Evolutionary conservation across 345 rosid species (phyloP).

Genomic region (Syzygium aromaticum): DNA sequence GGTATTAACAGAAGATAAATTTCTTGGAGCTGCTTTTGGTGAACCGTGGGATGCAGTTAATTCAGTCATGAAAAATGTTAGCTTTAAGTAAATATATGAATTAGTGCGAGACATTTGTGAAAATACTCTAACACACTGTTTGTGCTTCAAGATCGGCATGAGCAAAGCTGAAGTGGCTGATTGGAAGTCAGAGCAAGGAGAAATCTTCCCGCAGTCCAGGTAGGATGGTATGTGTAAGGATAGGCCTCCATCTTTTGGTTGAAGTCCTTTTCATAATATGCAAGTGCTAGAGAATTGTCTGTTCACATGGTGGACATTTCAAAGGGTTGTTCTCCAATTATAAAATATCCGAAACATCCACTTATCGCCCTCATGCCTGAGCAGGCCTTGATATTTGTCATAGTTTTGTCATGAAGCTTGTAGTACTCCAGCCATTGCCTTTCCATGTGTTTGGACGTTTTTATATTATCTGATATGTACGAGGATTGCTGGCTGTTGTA

Average conservation of each 20-base stretch:
- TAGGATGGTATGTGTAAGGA: not conserved
- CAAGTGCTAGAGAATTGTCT: not conserved
- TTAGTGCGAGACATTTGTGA: not conserved
- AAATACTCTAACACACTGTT: not conserved
- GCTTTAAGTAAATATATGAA: not conserved
- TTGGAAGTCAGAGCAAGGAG: not conserved
- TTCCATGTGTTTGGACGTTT: not conserved
- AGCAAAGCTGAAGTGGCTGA: not conserved
- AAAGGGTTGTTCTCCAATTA: not conserved
- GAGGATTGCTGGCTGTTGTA: not conserved
- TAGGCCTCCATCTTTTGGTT: not conserved
- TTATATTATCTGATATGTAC: not conserved
- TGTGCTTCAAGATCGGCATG: not conserved
- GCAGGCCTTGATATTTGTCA: not conserved
- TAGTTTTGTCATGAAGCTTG: not conserved
- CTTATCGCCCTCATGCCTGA: not conserved
- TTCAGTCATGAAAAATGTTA: not conserved
- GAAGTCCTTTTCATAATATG: not conserved
- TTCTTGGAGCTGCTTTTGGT: not conserved
- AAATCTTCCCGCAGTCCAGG: not conserved
- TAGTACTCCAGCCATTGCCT: not conserved
- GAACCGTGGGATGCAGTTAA: not conserved
- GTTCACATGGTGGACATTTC: not conserved
- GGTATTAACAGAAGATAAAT: not conserved
- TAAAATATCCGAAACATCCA: not conserved